Base-by-base conservation (phyloP, 345 rosid species). In the Populus simonii region DNA sequence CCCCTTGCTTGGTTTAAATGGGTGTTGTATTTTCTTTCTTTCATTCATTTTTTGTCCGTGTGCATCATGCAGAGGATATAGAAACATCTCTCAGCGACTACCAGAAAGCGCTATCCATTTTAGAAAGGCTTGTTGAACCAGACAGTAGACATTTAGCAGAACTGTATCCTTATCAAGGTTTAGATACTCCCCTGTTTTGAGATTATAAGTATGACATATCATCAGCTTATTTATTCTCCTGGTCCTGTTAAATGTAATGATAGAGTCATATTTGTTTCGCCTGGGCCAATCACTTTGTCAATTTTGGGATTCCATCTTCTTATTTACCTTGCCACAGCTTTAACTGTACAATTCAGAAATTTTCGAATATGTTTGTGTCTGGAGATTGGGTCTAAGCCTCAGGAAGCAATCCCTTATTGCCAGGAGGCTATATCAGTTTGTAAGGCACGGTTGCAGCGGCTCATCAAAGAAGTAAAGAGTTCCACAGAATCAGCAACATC, bases 1-100 rank as follows among this genome's bases (percentile, higher is more conserved):
- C 67, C 71, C 69, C 43, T 55, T 53, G 1, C 78, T n/a, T 65
- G 25, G 1, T 47, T 66, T 68, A 69, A 66, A 33, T 45, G 16
- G 36, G 49, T 8, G 11, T 70, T 25, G 51, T 75, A 8, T 65
- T 45, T 75, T 39, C 83, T 71, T 41, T 41, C 4, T 9, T 12
- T 41, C 45, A 41, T 41, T 41, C 45, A 41, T 41, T 9, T 10
- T 41, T 70, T 36, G 8, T 75, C 75, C 69, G 25, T 16, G 7
- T 78, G 78, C 73, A 41, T 27, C 59, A 38, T 76, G 75, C 83
- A 93, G 99, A 96, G 97, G 99, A 96, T 82, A 86, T 91, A 25
- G 97, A 96, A 87, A 89, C 99, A 82, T 93, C 97, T 57, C 90
- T 92, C 66, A 85, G 88, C 74, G 98, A 93, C 87, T 93, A 92